phyloP scores from a whole-genome alignment of 2,329 filamentous ascomycete species.

The Pseudogymnoascus sp. region DNA sequence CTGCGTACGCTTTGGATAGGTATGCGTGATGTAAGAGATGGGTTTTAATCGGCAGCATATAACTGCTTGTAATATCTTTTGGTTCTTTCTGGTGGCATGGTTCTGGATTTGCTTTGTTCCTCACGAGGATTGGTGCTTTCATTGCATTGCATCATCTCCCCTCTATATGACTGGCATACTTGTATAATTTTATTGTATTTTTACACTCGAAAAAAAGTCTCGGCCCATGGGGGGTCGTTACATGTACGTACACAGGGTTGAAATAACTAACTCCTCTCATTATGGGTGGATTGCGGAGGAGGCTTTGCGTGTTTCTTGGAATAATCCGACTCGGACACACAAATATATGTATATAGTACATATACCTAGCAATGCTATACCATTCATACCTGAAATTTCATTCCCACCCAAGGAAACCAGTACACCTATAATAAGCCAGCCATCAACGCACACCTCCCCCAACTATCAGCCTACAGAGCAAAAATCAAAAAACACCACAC shows the following conservation, averaged over 20 bases:
- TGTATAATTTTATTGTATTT: conserved; percentile 4
- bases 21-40: not conserved
- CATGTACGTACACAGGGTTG: not conserved
- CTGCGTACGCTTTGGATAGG: not conserved
- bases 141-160: not conserved
- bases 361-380: conserved; percentile 4
- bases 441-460: not conserved
- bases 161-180: not conserved
- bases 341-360: not conserved
- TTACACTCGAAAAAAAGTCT: not conserved
- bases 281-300: not conserved
- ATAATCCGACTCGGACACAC: not conserved
- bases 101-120: not conserved
- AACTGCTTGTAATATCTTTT: not conserved
- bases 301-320: not conserved
- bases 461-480: not conserved
- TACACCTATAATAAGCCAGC: not conserved
- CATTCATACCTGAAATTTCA: not conserved
- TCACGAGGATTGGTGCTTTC: not conserved
- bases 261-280: conserved; percentile 2
- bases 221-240: not conserved
- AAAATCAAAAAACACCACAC: not conserved
- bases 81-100: not conserved
- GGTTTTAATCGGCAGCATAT: not conserved
- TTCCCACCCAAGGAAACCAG: not conserved